Base-by-base conservation (phyloP, 768 basidiomycete species). In the Amanita thiersii region DNA sequence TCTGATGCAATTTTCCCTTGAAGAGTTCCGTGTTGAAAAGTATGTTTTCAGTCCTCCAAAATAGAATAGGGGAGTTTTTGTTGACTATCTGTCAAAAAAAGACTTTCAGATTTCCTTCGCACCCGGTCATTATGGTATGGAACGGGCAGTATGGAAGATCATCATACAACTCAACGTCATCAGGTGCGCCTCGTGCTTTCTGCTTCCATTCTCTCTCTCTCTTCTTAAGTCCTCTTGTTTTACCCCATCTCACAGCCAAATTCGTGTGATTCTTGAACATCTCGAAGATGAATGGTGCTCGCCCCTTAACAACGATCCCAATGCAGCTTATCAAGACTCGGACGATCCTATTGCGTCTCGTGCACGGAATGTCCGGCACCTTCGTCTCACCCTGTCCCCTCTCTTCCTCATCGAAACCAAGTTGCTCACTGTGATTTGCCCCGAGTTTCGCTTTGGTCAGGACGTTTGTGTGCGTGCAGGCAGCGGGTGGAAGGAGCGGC, bases 161-260 rank as follows among this genome's bases (percentile, higher is more conserved):
- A 69, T 85, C 40, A 69, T 86, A 5, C 78, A 85, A 48, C 72
- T 85, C 31, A 85, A 85, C 51, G 59, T 85, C 47, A 81, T 84
- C 45, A 60, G 72, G 80, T 79, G 37, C 10, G 62, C 52, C 14
- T 1, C 12, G 6, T 21, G 23, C 10, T 21, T 11, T 29, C 7
- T 9, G 28, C 5, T 8, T 7, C 25, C 20, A 4, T 7, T 51
- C 21, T 17, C 20, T 5, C 11, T 37, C 14, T 28, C 9, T 25
- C 9, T 15, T 5, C 9, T 14, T 30, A 14, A 30, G 9, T 30
- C 29, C 29, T 14, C 14, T 30, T 14, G 11, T 12, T 18, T 14
- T 9, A 30, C 25, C 9, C 17, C 2, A n/a, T 3, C 21, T 3
- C 25, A 39, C 45, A 81, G 79, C 1, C 77, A 77, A 12, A 59